These are phyloP conservation scores for Pyricularia pennisetigena DNA, from an alignment of 2,329 filamentous ascomycete genomes.

Conservation along the genomic window DNA sequence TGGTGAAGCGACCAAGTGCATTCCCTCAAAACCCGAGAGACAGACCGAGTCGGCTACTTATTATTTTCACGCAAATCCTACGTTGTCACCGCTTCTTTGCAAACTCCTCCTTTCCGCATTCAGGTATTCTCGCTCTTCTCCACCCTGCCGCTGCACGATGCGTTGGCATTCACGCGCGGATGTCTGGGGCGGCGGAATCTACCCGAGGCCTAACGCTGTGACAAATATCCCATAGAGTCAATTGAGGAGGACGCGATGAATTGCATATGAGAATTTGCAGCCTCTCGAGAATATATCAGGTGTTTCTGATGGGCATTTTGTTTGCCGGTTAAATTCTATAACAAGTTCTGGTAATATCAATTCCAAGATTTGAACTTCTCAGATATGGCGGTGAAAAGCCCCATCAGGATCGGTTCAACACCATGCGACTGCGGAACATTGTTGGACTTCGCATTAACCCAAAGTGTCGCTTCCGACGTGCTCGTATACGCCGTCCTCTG, in stretches of 20 bases:
- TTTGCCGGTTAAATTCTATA: background rate
- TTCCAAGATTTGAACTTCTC: too few relatives aligned
- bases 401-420: background rate
- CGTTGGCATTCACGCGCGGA: constrained; percentile 20
- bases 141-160: constrained; percentile 25
- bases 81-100: background rate
- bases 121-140: constrained; percentile 11
- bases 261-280: background rate
- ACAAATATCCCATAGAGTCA: background rate
- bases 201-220: constrained; percentile 9
- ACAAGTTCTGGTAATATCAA: too few relatives aligned
- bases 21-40: background rate
- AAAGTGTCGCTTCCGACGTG: background rate
- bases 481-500: background rate
- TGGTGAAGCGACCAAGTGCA: background rate
- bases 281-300: background rate
- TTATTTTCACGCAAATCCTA: background rate
- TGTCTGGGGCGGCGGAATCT: constrained; percentile 13
- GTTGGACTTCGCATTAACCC: background rate
- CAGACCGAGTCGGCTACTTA: background rate
- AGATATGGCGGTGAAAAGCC: background rate
- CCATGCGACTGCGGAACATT: background rate
- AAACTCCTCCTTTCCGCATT: background rate
- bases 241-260: background rate
- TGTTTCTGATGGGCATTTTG: background rate